Percentiles rank a stretch among this genome's conserved stretches.
phyloP scores from a whole-genome alignment of 441 rosid species.

The Caryocar brasiliense region DNA sequence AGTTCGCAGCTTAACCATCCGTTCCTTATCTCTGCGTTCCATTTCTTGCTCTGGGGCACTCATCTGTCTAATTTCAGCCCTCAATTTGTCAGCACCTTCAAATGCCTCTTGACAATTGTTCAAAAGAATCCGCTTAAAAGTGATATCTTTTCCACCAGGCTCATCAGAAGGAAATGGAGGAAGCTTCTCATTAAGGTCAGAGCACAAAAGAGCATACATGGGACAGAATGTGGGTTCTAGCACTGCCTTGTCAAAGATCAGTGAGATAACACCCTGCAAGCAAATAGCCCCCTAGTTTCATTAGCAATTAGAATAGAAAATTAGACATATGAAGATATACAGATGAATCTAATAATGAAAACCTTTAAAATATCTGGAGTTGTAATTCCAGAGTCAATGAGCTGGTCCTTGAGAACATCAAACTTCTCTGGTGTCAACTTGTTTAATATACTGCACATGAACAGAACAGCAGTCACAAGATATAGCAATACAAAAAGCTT shows the following conservation, averaged over 20 bases:
- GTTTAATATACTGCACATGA: conserved; percentile 62
- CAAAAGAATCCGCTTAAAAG: conserved; percentile 71
- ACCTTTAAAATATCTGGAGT: conserved; percentile 78
- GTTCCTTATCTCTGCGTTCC: conserved; percentile 77
- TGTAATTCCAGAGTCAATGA: conserved; percentile 80
- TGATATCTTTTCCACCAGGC: conserved; percentile 68
- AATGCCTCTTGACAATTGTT: conserved; percentile 84
- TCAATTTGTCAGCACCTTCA: conserved; percentile 70
- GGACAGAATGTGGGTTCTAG: conserved; percentile 88
- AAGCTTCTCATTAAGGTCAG: conserved; percentile 60
- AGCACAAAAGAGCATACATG: conserved; percentile 82
- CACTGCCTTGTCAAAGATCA: conserved; percentile 81
- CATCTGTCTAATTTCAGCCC: conserved; percentile 68
- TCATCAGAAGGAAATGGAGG: conserved; percentile 77
- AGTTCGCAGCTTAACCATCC: conserved; percentile 61
- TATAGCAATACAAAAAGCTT: too few relatives aligned
- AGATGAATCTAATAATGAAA: too few relatives aligned
- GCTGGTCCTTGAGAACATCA: conserved; percentile 84
- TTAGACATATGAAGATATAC: too few relatives aligned
- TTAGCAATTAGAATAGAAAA: too few relatives aligned
- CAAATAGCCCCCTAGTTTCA: too few relatives aligned
- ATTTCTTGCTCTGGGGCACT: conserved; percentile 61
- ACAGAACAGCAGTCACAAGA: too few relatives aligned
- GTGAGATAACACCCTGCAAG: conserved; percentile 67
- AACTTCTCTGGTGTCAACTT: conserved; percentile 88